Percentiles rank a stretch among this genome's conserved stretches.
These are phyloP conservation scores for Baorangia bicolor DNA, from an alignment of 768 basidiomycete genomes.

Conservation along the genomic window DNA sequence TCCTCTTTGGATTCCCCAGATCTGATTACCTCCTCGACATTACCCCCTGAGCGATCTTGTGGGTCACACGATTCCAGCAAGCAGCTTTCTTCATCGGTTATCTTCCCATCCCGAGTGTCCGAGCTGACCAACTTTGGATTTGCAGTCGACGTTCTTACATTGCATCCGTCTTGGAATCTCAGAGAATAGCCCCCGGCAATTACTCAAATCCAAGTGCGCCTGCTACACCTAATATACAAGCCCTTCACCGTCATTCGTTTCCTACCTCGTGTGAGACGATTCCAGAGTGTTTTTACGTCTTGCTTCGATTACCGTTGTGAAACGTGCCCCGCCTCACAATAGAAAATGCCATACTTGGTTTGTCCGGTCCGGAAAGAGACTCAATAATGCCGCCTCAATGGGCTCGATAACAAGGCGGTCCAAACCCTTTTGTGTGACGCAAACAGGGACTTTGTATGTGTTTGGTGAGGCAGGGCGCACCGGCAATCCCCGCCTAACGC, in stretches of 20 bases:
- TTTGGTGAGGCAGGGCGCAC: background rate
- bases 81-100: background rate
- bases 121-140: background rate
- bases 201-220: background rate
- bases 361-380: slow-evolving; percentile 3
- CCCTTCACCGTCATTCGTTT: background rate
- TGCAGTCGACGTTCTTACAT: background rate
- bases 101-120: background rate
- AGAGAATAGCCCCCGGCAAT: background rate
- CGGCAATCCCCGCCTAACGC: slow-evolving; percentile 11
- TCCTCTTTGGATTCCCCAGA: background rate
- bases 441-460: no score
- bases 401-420: background rate
- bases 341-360: slow-evolving; percentile 1
- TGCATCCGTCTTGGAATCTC: background rate
- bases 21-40: background rate
- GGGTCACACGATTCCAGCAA: no score
- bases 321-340: slow-evolving; percentile 18
- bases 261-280: background rate
- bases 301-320: slow-evolving; percentile 11
- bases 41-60: background rate
- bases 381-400: slow-evolving; percentile 7
- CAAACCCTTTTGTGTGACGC: background rate
- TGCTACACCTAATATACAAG: background rate
- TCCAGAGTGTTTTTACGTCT: slow-evolving; percentile 3